Percentiles rank a stretch among this genome's conserved stretches.
Conservation (phyloP, 2,329 filamentous ascomycete genomes). For the Gnomoniopsis sp. region DNA sequence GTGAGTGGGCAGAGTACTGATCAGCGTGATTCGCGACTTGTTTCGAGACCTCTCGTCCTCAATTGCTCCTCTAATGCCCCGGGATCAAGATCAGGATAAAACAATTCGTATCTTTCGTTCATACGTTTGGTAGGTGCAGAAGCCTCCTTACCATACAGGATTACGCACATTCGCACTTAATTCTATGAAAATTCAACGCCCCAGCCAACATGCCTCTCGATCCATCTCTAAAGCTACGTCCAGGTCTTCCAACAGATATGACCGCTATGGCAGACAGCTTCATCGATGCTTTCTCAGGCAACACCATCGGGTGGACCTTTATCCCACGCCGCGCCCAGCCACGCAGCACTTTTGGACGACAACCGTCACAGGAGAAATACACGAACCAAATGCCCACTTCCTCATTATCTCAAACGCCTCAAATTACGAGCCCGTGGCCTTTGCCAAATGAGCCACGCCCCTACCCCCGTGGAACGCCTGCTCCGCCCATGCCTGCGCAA, state of each 20-base stretch:
- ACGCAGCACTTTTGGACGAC: slow-evolving; percentile 33
- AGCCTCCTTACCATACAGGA: too few relatives aligned
- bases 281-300: slow-evolving; percentile 40
- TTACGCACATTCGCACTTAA: too few relatives aligned
- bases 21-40: too few relatives aligned
- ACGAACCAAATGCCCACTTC: slow-evolving; percentile 34
- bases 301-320: slow-evolving; percentile 33
- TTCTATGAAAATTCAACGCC: background rate
- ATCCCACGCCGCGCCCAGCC: slow-evolving; percentile 29
- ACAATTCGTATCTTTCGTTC: too few relatives aligned
- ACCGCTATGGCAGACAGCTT: slow-evolving; percentile 39
- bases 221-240: slow-evolving; percentile 29
- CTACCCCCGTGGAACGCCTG: slow-evolving; percentile 26
- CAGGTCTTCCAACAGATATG: slow-evolving; percentile 38
- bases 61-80: too few relatives aligned
- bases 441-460: slow-evolving; percentile 42
- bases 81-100: too few relatives aligned
- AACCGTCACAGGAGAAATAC: slow-evolving; percentile 35
- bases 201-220: background rate
- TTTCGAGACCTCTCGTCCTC: too few relatives aligned
- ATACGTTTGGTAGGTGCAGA: too few relatives aligned
- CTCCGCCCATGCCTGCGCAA: slow-evolving; percentile 24
- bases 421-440: slow-evolving; percentile 36
- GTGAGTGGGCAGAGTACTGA: too few relatives aligned
- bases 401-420: slow-evolving; percentile 36